Percentiles rank a stretch among this genome's conserved stretches.
These are phyloP conservation scores for Epichloe brachyelytri DNA, from an alignment of 2,329 filamentous ascomycete genomes.

Conservation along the genomic window DNA sequence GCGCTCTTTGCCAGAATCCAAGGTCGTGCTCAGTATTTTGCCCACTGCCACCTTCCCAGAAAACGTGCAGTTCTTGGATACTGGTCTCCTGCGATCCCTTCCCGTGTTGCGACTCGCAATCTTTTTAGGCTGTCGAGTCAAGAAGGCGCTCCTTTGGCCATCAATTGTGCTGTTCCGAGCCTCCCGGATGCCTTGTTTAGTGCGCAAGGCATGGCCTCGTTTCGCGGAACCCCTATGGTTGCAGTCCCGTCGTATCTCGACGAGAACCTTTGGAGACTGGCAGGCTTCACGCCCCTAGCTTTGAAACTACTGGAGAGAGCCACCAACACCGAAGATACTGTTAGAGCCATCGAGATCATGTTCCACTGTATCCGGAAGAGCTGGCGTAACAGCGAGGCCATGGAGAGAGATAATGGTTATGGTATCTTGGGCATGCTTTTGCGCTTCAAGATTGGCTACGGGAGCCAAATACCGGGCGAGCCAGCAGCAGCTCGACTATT, in stretches of 20 bases:
- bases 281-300: slow-evolving; percentile 78
- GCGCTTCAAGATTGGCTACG: slow-evolving; percentile 63
- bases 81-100: slow-evolving; percentile 62
- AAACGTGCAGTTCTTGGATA: slow-evolving; percentile 67
- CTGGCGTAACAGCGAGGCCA: slow-evolving; percentile 96
- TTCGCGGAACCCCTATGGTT: slow-evolving; percentile 74
- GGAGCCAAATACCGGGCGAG: slow-evolving; percentile 18
- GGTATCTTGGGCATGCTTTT: slow-evolving; percentile 74
- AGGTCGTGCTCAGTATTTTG: slow-evolving; percentile 71
- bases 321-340: slow-evolving; percentile 52
- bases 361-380: slow-evolving; percentile 79
- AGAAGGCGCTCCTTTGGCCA: slow-evolving; percentile 59
- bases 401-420: slow-evolving; percentile 93
- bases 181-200: slow-evolving; percentile 81
- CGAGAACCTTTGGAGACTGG: slow-evolving; percentile 82
- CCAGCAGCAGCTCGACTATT: slow-evolving; percentile 24
- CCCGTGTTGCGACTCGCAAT: slow-evolving; percentile 57
- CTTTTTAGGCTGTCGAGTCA: slow-evolving; percentile 24
- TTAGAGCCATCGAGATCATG: slow-evolving; percentile 69
- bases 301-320: slow-evolving; percentile 76
- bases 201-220: slow-evolving; percentile 64
- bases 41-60: slow-evolving; percentile 70
- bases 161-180: slow-evolving; percentile 78
- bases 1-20: slow-evolving; percentile 69
- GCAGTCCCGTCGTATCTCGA: slow-evolving; percentile 74